Conservation (phyloP, 495 filamentous ascomycete species). For the Penicillium macrosclerotiorum region DNA sequence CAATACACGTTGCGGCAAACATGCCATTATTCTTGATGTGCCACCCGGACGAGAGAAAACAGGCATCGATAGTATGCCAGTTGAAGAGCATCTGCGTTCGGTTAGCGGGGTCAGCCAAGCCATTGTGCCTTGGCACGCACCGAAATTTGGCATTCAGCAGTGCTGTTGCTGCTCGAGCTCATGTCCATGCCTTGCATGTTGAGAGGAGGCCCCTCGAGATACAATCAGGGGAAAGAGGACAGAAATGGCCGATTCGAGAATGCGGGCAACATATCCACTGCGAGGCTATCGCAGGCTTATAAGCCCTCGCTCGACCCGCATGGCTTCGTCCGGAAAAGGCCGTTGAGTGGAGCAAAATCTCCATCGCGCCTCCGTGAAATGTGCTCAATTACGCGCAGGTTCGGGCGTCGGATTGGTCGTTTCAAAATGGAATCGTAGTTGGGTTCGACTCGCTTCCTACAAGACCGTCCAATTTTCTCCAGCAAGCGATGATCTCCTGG, state of each 20-base stretch:
- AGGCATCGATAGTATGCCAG: conserved; percentile 63
- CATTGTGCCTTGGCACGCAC: conserved; percentile 17
- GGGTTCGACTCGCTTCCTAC: background rate
- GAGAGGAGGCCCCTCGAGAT: background rate
- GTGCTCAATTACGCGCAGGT: conserved; percentile 22
- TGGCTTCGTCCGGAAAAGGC: background rate
- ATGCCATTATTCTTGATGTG: conserved; percentile 55
- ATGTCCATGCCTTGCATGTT: conserved; percentile 21
- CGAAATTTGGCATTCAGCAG: conserved; percentile 25
- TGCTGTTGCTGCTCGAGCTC: conserved; percentile 14
- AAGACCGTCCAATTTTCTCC: background rate
- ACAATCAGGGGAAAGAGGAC: too few species aligned
- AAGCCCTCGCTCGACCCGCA: background rate
- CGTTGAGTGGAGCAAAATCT: conserved; percentile 12
- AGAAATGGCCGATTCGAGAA: background rate
- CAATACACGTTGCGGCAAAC: conserved; percentile 67
- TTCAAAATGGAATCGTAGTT: too few species aligned
- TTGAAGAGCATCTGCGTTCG: conserved; percentile 65
- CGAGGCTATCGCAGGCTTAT: conserved; percentile 8
- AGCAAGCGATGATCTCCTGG: too few species aligned
- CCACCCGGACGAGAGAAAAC: conserved; percentile 63
- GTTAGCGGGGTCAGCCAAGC: conserved; percentile 2
- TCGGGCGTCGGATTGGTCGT: background rate
- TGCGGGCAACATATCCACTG: background rate
- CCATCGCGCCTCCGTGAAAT: conserved; percentile 9